Percentiles rank a stretch among this genome's conserved stretches.
Evolutionary conservation across 2,329 filamentous ascomycete genomes (phyloP).

Genomic region (Phyllosticta capitalensis): DNA sequence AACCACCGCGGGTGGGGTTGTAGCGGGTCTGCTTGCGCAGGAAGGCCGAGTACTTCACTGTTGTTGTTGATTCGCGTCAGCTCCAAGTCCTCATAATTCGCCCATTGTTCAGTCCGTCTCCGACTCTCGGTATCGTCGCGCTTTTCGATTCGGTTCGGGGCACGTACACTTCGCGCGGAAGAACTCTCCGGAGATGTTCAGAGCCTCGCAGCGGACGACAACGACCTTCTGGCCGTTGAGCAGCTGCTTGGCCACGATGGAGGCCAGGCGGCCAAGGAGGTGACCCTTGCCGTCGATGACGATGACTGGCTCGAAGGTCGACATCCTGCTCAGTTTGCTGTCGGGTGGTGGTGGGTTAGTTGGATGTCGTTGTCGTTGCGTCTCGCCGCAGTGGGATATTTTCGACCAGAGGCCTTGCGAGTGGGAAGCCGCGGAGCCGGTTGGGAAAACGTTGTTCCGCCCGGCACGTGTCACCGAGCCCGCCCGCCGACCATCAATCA

Average conservation of each 20-base stretch:
- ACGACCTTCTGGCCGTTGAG: conserved; percentile 99
- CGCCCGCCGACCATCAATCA: too few species aligned
- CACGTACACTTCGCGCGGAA: conserved; percentile 99
- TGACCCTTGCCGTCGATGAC: conserved; percentile 99
- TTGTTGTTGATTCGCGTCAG: conserved; percentile 25
- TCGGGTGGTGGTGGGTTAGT: conserved; percentile 11
- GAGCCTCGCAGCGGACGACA: conserved; percentile 93
- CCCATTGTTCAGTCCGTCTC: conserved; percentile 1
- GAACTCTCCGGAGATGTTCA: conserved; percentile 99
- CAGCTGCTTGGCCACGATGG: conserved; percentile 97
- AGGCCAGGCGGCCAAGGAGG: conserved; percentile 97
- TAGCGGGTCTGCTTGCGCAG: conserved; percentile 99
- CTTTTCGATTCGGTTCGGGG: conserved; percentile 4
- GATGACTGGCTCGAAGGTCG: conserved; percentile 61
- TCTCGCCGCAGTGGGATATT: conserved; percentile 8
- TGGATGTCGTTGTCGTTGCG: conserved; percentile 12
- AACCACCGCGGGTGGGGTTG: conserved; percentile 98
- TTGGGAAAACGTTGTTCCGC: neutral
- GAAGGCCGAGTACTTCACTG: conserved; percentile 99
- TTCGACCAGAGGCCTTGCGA: neutral
- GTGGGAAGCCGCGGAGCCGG: neutral
- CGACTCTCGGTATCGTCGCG: neutral
- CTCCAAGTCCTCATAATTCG: conserved; percentile 16
- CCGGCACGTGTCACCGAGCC: neutral
- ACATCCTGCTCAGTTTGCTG: conserved; percentile 43